Base-by-base conservation (phyloP, 1,284 basidiomycete genomes). In the Lentinula novae-zelandiae region DNA sequence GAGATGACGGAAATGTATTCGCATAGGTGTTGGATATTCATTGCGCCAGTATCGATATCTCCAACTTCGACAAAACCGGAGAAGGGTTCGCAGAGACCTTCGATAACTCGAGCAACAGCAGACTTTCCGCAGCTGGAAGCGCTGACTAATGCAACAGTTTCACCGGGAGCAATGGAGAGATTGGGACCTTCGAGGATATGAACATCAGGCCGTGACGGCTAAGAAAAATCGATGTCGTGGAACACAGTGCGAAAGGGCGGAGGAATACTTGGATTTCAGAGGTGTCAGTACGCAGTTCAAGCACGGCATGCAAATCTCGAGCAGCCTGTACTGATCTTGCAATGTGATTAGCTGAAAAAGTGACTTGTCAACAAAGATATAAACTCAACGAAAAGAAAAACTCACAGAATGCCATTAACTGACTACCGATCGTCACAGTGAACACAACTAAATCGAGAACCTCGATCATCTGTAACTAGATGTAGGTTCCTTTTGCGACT, bases 361-460 rank as follows among this genome's bases (percentile, higher is more conserved):
- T 13, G 60, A 49, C 17, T 40, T 34, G 48, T 53, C 22, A 38
- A 2, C 2, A 22, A 55, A 42, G 52, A 38, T 22, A 27, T 27
- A 9, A 46, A 40, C 36, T 3, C 0, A 10, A 10, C 33, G 17
- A 42, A 55, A 46, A 62, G 38, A 62, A 52, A 44, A 13, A 85
- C 92, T 71, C 70, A 94, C 92, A 89, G 76, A 95, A 96, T 33
- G 86, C 82, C 83, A 98, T 87, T 66, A 95, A 82, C 71, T 95
- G 92, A 27, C 89, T 87, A 1, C 93, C 93, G 65, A 97, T 96
- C 2, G 93, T 93, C 63, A 98, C 88, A 6, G 92, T 89, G 77
- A 98, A 98, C 42, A 98, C 87, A 61, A 98, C 90, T 61, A 98
- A 81, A 64, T 96, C 91, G 71, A 97, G 86, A 27, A 93, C 90